These are phyloP conservation scores for Apiospora pterosperma DNA, from an alignment of 2,329 filamentous ascomycete species.

Conservation along the genomic window DNA sequence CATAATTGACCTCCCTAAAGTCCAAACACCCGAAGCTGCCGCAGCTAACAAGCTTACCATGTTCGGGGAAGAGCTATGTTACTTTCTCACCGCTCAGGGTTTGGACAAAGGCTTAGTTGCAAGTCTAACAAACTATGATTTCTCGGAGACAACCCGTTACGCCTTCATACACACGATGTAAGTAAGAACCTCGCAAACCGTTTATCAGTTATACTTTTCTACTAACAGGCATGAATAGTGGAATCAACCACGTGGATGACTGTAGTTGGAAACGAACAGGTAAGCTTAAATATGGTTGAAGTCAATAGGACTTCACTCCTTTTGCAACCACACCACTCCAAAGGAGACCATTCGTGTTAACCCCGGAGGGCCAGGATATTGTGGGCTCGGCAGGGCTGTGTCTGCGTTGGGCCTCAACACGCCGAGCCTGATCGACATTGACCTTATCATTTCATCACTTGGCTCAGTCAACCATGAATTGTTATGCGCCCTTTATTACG, in stretches of 20 bases:
- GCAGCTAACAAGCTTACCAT: slow-evolving; percentile 32
- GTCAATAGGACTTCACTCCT: slow-evolving; percentile 8
- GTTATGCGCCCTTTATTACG: slow-evolving; percentile 53
- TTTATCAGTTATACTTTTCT: slow-evolving; percentile 6
- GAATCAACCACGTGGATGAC: slow-evolving; percentile 51
- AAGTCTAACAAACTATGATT: slow-evolving; percentile 78
- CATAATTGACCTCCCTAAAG: slow-evolving; percentile 78
- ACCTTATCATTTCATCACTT: slow-evolving; percentile 78
- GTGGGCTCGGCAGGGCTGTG: slow-evolving; percentile 68
- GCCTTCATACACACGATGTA: slow-evolving; percentile 86
- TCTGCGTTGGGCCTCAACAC: slow-evolving; percentile 58
- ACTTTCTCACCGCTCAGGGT: slow-evolving; percentile 66
- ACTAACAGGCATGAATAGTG: slow-evolving; percentile 36
- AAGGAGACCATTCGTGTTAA: slow-evolving; percentile 11
- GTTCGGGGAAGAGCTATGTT: slow-evolving; percentile 68
- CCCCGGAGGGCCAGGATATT: slow-evolving; percentile 55
- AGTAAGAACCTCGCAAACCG: slow-evolving; percentile 43
- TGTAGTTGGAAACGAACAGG: slow-evolving; percentile 40
- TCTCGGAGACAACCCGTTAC: slow-evolving; percentile 65
- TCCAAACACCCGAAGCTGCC: slow-evolving; percentile 31
- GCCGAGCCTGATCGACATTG: slow-evolving; percentile 57
- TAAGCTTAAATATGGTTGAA: slow-evolving; percentile 22
- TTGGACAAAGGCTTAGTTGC: slow-evolving; percentile 61
- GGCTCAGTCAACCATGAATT: slow-evolving; percentile 71
- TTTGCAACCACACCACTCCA: background rate